Evolutionary conservation across 108 stramenopile genomes (phyloP), one percentile per base, ranked within the genome.

Genomic region (Nitzschia sp.): DNA sequence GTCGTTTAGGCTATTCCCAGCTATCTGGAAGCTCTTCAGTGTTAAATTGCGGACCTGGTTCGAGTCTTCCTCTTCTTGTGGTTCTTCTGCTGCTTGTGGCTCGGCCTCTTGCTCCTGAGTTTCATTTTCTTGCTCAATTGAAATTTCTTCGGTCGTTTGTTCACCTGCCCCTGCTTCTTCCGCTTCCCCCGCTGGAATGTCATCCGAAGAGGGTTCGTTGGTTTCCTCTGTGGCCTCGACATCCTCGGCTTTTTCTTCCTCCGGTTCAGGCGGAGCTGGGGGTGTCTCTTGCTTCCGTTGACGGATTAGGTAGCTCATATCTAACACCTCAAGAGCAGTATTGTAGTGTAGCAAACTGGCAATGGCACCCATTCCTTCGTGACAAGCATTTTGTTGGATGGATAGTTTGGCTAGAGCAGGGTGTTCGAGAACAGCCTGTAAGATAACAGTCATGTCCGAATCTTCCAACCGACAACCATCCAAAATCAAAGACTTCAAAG

Each of bases 271-370:
- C 7, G 29, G 7, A 20, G 34, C 15, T 34, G 12, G 21, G 17
- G 37, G 19, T 53, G 24, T 29, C 22, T 12, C 21, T 14, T 63
- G 38, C 40, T 69, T 63, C 37, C 50, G 56, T 46, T 73, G 57
- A 9, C 75, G 68, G 14, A 64, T 25, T 19, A 76, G 50, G 38
- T 70, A 76, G 46, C 75, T 76, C 75, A 76, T 46, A 29, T 76
- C 63, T 37, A 76, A 52, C 22, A 65, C 56, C 14, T 70, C 57
- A 6, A 76, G 25, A 0, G 44, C 51, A 48, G 46, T 48, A 37
- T 76, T 65, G 54, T 51, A 63, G 46, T 70, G 75, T 21, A 76
- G 44, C 6, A 68, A 57, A 10, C 43, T 21, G 20, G 68, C 69
- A 24, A 67, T 44, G 19, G 57, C 55, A 12, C 44, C 3, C 75